phyloP scores from a whole-genome alignment of 1,284 basidiomycete genomes.

The Cutaneotrichosporon sp. region DNA sequence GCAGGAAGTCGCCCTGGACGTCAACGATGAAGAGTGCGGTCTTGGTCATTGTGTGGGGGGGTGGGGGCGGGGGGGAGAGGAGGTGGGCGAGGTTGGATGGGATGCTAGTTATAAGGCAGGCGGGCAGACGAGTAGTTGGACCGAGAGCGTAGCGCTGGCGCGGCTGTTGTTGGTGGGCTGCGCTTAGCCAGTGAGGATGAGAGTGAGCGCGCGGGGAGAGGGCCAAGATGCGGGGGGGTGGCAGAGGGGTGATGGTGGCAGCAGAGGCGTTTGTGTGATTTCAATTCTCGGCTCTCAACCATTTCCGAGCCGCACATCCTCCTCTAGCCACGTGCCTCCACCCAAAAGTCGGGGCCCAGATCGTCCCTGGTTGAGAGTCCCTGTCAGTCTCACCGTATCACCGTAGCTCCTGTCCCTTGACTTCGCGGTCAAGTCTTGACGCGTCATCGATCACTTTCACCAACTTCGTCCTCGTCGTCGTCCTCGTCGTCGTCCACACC shows the following conservation, averaged over 20 bases:
- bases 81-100: background rate
- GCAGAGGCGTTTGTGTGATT: background rate
- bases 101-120: background rate
- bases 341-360: background rate
- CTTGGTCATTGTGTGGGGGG: background rate
- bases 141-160: no score
- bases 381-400: no score
- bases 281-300: background rate
- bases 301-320: background rate
- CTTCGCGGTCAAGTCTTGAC: no score
- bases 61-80: background rate
- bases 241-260: no score
- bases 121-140: no score
- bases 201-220: background rate
- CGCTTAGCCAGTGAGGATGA: background rate
- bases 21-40: slow-evolving; percentile 62
- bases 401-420: no score
- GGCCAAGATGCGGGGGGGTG: background rate
- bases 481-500: no score
- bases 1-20: slow-evolving; percentile 67
- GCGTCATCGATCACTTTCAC: background rate
- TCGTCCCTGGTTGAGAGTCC: no score
- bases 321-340: background rate
- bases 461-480: no score
- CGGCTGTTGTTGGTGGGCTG: background rate